Conservation (phyloP, 2,329 filamentous ascomycete species). For the Annulohypoxylon truncatum region DNA sequence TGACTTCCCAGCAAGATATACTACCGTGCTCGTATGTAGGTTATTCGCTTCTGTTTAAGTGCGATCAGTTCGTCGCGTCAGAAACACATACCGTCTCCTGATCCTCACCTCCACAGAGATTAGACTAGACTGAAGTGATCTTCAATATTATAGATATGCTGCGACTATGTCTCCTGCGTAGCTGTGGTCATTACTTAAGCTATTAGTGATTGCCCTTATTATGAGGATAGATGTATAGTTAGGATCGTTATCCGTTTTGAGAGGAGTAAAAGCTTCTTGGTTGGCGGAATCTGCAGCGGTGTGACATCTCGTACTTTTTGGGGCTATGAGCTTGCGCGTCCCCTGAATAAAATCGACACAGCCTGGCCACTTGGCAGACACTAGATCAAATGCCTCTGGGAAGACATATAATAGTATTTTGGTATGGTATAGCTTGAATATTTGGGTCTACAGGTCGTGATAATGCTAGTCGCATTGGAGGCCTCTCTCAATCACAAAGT, state of each 20-base stretch:
- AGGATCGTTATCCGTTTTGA: not conserved
- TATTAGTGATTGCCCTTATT: not conserved
- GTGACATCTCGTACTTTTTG: not conserved
- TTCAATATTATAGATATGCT: not conserved
- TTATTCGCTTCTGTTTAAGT: not conserved
- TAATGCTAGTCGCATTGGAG: not conserved
- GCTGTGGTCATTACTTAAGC: not conserved
- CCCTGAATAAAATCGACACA: not conserved
- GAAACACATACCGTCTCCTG: not conserved
- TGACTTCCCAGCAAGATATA: not conserved
- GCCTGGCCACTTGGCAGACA: not conserved
- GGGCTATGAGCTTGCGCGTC: conserved; percentile 24
- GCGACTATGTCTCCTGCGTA: not conserved
- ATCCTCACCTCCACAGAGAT: not conserved
- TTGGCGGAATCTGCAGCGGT: not conserved
- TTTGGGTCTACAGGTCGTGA: not conserved
- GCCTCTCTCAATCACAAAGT: not conserved
- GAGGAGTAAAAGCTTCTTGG: not conserved
- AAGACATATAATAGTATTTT: not conserved
- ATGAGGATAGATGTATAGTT: not conserved
- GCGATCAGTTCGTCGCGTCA: not conserved
- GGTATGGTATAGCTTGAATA: not conserved
- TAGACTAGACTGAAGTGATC: not conserved
- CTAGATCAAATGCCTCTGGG: not conserved
- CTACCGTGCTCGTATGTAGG: not conserved